Percentiles rank a stretch among this genome's conserved stretches.
Conservation (phyloP, 352 stramenopile species). For the Lagenidium sp. region DNA sequence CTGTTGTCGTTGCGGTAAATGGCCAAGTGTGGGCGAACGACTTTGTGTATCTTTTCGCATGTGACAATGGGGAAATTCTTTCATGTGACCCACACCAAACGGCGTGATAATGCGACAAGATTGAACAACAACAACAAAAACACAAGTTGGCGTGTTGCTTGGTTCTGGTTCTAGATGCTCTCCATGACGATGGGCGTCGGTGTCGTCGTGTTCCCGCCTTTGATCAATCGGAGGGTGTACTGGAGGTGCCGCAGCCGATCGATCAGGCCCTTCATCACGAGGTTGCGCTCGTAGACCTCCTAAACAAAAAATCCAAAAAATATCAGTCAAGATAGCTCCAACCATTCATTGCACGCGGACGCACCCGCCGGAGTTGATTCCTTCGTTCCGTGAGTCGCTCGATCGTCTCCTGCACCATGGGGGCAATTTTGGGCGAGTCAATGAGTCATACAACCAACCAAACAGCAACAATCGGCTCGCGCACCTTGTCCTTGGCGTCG, state of each 20-base stretch:
- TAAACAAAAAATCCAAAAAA: slow-evolving; percentile 9
- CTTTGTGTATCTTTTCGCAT: not conserved
- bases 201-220: slow-evolving; percentile 52
- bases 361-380: slow-evolving; percentile 62
- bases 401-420: slow-evolving; percentile 34
- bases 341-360: not conserved
- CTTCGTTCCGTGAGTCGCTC: slow-evolving; percentile 50
- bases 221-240: slow-evolving; percentile 66
- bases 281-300: slow-evolving; percentile 79
- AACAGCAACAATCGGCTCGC: too few species aligned
- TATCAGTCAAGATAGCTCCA: not conserved
- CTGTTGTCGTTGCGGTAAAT: too few species aligned
- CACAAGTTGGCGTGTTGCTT: too few species aligned
- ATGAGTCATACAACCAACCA: too few species aligned
- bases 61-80: slow-evolving; percentile 1
- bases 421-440: too few species aligned
- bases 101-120: too few species aligned
- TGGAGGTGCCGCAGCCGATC: slow-evolving; percentile 67
- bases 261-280: slow-evolving; percentile 84
- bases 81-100: slow-evolving; percentile 12
- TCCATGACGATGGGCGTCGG: slow-evolving; percentile 63
- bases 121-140: too few species aligned
- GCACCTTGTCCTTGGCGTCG: slow-evolving; percentile 11
- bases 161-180: slow-evolving; percentile 56
- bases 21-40: too few species aligned